Evolutionary conservation across 768 basidiomycete species (phyloP).

Genomic region (Pleurotus sapidus): DNA sequence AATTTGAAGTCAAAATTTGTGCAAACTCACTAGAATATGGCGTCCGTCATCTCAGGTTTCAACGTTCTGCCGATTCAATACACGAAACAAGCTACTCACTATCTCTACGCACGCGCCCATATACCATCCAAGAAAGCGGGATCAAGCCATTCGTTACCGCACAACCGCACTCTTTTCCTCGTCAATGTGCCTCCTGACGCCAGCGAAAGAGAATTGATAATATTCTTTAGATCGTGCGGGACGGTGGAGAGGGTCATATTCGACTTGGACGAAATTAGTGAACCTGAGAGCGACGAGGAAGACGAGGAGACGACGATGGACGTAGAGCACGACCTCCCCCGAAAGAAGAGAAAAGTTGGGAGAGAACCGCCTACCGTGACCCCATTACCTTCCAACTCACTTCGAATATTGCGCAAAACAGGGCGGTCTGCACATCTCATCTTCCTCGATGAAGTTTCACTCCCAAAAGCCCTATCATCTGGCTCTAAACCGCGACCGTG

Average conservation of each 20-base stretch:
- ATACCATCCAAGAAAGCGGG: conserved; percentile 40
- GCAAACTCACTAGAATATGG: neutral
- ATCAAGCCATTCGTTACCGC: conserved; percentile 33
- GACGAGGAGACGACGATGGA: conserved; percentile 27
- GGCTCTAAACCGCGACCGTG: conserved; percentile 57
- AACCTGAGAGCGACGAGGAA: conserved; percentile 27
- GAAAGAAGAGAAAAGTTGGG: conserved; percentile 41
- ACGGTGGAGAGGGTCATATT: conserved; percentile 76
- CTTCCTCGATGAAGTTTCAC: conserved; percentile 67
- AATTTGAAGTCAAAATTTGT: too few relatives aligned
- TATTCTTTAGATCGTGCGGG: conserved; percentile 77
- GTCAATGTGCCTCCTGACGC: conserved; percentile 90
- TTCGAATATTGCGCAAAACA: conserved; percentile 59
- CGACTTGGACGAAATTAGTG: conserved; percentile 37
- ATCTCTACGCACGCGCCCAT: conserved; percentile 77
- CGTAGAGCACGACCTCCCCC: conserved; percentile 29
- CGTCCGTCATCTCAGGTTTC: conserved; percentile 35
- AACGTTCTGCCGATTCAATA: conserved; percentile 43
- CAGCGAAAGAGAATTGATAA: conserved; percentile 73
- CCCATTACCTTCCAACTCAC: conserved; percentile 51
- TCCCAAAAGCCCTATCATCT: conserved; percentile 60
- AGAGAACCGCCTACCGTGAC: conserved; percentile 49
- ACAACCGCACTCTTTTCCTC: conserved; percentile 79
- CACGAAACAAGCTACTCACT: conserved; percentile 51
- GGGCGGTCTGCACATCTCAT: conserved; percentile 72